Base-by-base conservation (phyloP, 164 flowering plant species). In the Chimonanthus salicifolius region DNA sequence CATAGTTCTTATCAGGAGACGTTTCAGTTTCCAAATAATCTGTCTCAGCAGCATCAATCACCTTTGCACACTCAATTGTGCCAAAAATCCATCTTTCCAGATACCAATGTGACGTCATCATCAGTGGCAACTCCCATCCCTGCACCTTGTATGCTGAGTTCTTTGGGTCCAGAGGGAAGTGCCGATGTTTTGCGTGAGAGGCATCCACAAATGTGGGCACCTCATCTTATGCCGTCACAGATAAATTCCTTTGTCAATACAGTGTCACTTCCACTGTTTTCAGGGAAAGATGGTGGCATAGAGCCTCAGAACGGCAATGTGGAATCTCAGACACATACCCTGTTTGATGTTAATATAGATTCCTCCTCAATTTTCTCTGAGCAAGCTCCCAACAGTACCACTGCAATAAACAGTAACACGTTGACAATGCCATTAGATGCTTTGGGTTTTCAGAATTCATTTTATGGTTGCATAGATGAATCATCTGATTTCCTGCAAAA, bases 301-400 rank as follows among this genome's bases (percentile, higher is more conserved):
- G 90, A 87, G 71, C 79, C 79, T 15, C 90, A 80, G 72, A 84
- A 80, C 69, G 78, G 85, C 69, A 81, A 79, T 72, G 82, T 85
- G 71, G 90, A 86, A 72, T 70, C 81, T 67, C 97, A 84, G 77
- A 82, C 81, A 72, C 91, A 85, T 48, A 79, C 83, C 72, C 75
- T 85, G 45, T 90, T 85, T 75, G 90, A 91, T 80, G 89, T 85
- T 63, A 86, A 83, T 80, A 81, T 82, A 3, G 89, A 91, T 51
- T 83, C 91, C 13, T 84, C 88, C 47, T 83, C 88, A 7, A 82
- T 89, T 21, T 81, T 90, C 49, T 88, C 92, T 18, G 81, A 81
- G 50, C 82, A 84, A 7, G 83, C 85, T 49, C 87, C 92, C 6
- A 81, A 74, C 71, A 78, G 84, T 67, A 75, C 82, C 67, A 77